A percentile compares a stretch with the other conserved stretches of the same genome.
phyloP scores from a whole-genome alignment of 2,329 filamentous ascomycete species.

The Colletotrichum cuscutae region DNA sequence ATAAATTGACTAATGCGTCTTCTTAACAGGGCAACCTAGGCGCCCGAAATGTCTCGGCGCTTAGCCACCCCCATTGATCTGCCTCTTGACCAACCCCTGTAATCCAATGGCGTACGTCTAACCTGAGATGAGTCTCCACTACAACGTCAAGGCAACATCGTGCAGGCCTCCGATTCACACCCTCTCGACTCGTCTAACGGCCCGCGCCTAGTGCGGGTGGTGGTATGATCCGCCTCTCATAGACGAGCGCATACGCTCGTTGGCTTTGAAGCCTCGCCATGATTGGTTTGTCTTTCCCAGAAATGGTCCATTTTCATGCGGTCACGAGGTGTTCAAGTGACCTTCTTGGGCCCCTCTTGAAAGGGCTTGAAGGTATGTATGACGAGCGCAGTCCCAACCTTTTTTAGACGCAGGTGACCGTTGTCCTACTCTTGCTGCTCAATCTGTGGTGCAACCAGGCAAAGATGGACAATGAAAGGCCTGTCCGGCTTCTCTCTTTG shows the following conservation, averaged over 20 bases:
- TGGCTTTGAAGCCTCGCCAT: neutral
- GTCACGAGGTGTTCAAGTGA: neutral
- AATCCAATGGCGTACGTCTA: neutral
- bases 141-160: neutral
- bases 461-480: slow-evolving; percentile 1
- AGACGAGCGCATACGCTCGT: neutral
- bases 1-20: neutral
- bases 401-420: neutral
- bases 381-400: neutral
- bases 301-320: neutral
- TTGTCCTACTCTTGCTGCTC: neutral
- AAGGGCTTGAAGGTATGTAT: neutral
- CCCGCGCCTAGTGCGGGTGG: neutral
- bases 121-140: neutral
- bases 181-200: neutral
- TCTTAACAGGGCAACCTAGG: neutral
- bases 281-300: neutral
- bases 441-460: neutral
- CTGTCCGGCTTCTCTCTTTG: slow-evolving; percentile 21
- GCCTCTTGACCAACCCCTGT: neutral
- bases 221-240: neutral
- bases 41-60: neutral
- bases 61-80: neutral
- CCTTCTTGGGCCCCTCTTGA: neutral
- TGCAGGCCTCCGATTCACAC: neutral